Conservation (phyloP, 1,284 basidiomycete species). For the Trichosporon sp. region DNA sequence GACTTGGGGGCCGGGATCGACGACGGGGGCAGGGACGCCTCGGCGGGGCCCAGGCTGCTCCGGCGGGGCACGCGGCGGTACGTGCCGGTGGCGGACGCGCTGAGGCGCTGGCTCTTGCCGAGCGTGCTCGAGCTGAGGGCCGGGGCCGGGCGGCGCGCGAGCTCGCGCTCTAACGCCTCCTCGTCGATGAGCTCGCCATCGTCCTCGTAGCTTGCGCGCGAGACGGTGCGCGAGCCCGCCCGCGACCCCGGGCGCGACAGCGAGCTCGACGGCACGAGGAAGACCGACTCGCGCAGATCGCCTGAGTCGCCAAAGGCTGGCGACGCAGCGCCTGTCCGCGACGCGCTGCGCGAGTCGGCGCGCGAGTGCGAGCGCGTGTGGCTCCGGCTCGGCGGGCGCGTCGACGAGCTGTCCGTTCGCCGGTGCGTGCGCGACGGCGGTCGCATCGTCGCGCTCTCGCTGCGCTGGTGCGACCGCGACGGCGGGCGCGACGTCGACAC, state of each 20-base stretch:
- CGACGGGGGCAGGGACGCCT: conserved; percentile 23
- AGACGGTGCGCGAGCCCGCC: background rate
- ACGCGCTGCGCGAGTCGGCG: background rate
- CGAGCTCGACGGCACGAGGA: background rate
- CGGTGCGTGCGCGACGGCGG: background rate
- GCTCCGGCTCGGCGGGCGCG: background rate
- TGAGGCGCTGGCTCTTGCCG: background rate
- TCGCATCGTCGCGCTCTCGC: background rate
- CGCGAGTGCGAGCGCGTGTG: background rate
- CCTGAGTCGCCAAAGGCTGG: background rate
- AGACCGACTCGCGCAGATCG: background rate
- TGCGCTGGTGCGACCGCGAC: background rate
- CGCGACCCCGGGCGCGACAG: conserved; percentile 1
- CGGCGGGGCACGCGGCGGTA: conserved; percentile 11
- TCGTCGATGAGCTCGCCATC: background rate
- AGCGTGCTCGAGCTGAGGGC: background rate
- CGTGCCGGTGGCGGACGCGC: background rate
- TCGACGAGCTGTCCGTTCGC: background rate
- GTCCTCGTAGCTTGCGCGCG: conserved; percentile 1
- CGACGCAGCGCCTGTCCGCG: background rate
- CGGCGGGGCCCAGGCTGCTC: conserved; percentile 13
- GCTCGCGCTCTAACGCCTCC: background rate
- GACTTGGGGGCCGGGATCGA: conserved; percentile 31
- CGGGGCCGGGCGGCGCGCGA: background rate
- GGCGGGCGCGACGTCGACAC: conserved; percentile 3